phyloP scores from a whole-genome alignment of 2,329 filamentous ascomycete genomes.

The Sclerotinia borealis region DNA sequence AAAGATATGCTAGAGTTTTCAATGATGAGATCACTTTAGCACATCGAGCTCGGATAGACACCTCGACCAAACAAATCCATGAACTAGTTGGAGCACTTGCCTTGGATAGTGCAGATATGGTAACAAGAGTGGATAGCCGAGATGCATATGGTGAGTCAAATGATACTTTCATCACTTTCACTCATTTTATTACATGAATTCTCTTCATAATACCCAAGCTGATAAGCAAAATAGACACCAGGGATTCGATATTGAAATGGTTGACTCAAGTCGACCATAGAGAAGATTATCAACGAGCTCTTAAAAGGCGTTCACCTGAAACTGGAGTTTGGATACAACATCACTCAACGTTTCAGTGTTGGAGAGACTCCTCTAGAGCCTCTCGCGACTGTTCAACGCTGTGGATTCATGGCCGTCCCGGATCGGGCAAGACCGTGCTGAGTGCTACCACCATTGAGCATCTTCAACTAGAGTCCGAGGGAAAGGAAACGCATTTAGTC shows the following conservation, averaged over 20 bases:
- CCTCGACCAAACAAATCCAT: constrained; percentile 2
- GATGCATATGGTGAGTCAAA: not conserved
- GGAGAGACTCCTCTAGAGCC: not conserved
- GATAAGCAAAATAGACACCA: not conserved
- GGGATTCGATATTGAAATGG: not conserved
- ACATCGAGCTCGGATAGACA: constrained; percentile 1
- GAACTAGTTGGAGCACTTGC: not conserved
- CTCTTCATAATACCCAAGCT: not conserved
- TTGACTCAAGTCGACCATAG: constrained; percentile 2
- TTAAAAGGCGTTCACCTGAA: not conserved
- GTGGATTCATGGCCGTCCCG: constrained; percentile 4
- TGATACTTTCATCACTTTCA: no score
- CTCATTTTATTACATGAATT: no score
- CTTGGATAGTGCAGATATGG: not conserved
- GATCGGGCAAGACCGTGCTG: constrained; percentile 4
- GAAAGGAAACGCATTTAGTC: not conserved
- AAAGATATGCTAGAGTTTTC: constrained; percentile 8
- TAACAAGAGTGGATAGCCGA: not conserved
- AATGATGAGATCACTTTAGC: constrained; percentile 11
- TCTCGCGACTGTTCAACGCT: not conserved
- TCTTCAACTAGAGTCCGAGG: not conserved
- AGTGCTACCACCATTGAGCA: constrained; percentile 1
- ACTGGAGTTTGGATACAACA: constrained; percentile 4
- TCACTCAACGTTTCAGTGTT: not conserved
- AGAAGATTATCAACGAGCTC: constrained; percentile 6